These are phyloP conservation scores for Poterioochromonas sp. DNA, from an alignment of 352 stramenopile species.

Conservation along the genomic window DNA sequence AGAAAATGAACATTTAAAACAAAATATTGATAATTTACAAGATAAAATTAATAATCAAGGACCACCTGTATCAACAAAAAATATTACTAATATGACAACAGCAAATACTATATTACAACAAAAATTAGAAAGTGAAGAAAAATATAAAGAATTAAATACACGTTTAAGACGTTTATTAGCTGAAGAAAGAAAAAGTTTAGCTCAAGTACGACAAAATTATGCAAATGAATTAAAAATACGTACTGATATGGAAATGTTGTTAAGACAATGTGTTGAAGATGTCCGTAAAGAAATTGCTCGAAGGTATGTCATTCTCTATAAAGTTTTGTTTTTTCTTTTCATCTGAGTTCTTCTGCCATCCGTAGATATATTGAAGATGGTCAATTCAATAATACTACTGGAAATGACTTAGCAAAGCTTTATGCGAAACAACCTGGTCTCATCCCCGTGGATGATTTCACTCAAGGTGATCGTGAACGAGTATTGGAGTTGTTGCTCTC, in stretches of 20 bases:
- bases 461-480: constrained; percentile 50
- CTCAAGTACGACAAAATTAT: constrained; percentile 53
- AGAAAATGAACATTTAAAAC: constrained; percentile 53
- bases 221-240: constrained; percentile 29
- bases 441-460: constrained; percentile 33
- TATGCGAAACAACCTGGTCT: neutral
- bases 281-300: constrained; percentile 55
- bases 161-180: constrained; percentile 73
- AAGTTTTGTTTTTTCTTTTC: too few relatives aligned
- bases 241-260: constrained; percentile 61
- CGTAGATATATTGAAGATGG: constrained; percentile 20
- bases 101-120: neutral
- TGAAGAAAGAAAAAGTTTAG: constrained; percentile 63
- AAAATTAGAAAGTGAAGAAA: constrained; percentile 51
- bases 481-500: constrained; percentile 64
- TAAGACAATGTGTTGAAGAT: constrained; percentile 68
- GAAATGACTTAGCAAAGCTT: neutral
- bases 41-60: constrained; percentile 3
- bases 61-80: neutral
- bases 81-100: neutral
- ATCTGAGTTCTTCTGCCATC: too few relatives aligned
- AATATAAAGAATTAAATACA: constrained; percentile 86
- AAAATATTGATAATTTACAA: constrained; percentile 34
- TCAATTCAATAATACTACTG: constrained; percentile 42
- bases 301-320: too few relatives aligned